Conservation (phyloP, 78 protist species). For the Emiliania huxleyi region DNA sequence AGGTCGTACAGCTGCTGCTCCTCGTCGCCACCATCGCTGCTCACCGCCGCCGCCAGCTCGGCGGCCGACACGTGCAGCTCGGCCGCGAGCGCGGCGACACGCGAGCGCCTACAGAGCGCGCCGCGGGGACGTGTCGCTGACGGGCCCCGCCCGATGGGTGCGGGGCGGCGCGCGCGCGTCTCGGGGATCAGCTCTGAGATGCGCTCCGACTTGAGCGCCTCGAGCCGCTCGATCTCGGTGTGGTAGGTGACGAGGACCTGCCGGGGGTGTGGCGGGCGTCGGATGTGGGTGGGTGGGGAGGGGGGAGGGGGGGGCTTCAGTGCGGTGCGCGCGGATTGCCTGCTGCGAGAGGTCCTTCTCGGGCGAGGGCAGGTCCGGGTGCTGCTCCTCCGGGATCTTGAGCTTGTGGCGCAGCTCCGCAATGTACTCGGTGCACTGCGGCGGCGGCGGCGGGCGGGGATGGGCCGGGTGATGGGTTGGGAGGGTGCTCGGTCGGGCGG, state of each 20-base stretch:
- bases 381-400: not conserved
- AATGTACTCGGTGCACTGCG: not conserved
- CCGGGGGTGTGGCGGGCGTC: no score
- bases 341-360: not conserved
- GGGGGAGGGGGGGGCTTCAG: no score
- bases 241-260: not conserved
- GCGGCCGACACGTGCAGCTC: not conserved
- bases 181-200: not conserved
- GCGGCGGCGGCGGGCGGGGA: no score
- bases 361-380: not conserved
- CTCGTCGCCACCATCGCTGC: not conserved
- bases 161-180: not conserved
- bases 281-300: no score
- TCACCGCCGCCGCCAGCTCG: not conserved
- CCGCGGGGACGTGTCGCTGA: no score
- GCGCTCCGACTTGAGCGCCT: not conserved
- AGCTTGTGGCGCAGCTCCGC: not conserved
- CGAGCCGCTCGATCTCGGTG: not conserved
- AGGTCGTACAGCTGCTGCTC: not conserved
- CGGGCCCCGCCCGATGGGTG: no score
- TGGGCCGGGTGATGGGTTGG: no score
- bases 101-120: no score
- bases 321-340: no score
- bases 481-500: no score
- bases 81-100: not conserved